Evolutionary conservation across 306 rosid species (phyloP).

Genomic region (Castanea crenata): DNA sequence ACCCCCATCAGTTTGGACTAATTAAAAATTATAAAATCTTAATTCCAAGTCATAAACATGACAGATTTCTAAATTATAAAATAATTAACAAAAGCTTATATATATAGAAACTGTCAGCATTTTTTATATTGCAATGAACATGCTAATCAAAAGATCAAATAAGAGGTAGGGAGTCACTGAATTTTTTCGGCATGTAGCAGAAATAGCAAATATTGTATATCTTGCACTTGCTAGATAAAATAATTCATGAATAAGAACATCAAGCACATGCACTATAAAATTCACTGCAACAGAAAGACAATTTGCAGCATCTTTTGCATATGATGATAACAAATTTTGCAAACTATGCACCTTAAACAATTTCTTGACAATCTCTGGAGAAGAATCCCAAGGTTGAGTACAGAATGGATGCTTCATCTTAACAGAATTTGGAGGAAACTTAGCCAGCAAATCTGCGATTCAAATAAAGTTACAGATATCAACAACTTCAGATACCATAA

Average conservation of each 20-base stretch:
- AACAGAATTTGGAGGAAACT: constrained; percentile 82
- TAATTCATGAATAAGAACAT: neutral
- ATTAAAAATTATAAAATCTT: neutral
- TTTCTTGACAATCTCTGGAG: constrained; percentile 77
- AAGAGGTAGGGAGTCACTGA: neutral
- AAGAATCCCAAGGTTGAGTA: constrained; percentile 88
- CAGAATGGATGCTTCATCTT: constrained; percentile 88
- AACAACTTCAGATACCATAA: constrained; percentile 20
- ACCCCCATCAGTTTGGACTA: neutral
- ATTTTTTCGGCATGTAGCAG: neutral
- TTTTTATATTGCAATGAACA: neutral
- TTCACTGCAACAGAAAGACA: neutral
- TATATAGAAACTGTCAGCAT: neutral
- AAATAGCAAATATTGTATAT: neutral
- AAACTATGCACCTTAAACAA: constrained; percentile 75
- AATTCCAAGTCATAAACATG: neutral
- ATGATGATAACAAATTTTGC: neutral
- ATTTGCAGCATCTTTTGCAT: neutral
- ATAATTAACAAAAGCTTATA: neutral
- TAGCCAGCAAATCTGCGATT: constrained; percentile 63
- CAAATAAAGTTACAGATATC: constrained; percentile 19
- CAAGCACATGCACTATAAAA: neutral
- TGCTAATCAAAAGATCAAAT: neutral
- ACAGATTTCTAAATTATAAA: neutral
- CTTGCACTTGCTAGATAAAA: neutral